Conservation (phyloP, 768 basidiomycete genomes). For the Boletus reticuloceps region DNA sequence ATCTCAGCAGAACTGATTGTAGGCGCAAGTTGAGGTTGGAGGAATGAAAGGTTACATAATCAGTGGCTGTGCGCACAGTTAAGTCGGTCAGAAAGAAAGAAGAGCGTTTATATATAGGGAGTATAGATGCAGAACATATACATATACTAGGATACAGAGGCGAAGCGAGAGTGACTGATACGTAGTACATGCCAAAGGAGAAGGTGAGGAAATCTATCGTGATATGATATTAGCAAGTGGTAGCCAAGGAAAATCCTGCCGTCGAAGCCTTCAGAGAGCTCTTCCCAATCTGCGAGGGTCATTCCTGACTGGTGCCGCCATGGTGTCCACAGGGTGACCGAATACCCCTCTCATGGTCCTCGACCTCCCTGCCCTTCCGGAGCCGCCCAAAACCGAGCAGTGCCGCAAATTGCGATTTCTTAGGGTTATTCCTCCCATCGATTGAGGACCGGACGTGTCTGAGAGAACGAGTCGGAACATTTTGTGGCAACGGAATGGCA, state of each 20-base stretch:
- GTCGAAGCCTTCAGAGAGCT: background rate
- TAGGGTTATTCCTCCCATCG: background rate
- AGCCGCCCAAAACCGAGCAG: constrained; percentile 7
- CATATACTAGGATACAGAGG: too few species aligned
- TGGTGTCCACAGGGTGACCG: constrained; percentile 11
- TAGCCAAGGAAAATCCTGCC: background rate
- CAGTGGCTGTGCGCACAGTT: too few species aligned
- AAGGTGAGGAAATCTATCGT: background rate
- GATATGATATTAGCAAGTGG: background rate
- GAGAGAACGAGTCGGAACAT: too few species aligned
- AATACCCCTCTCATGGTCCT: constrained; percentile 6
- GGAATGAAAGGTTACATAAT: too few species aligned
- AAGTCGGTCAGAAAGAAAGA: too few species aligned
- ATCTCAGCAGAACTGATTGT: background rate
- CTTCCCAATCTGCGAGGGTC: background rate
- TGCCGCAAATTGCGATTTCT: constrained; percentile 4
- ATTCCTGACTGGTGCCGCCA: constrained; percentile 3
- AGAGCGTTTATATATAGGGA: too few species aligned
- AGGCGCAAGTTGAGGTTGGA: background rate
- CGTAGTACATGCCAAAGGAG: too few species aligned
- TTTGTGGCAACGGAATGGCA: too few species aligned
- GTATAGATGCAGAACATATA: too few species aligned
- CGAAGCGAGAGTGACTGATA: too few species aligned
- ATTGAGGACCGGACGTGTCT: too few species aligned
- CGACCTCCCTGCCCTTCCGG: background rate